A percentile compares a stretch with the other conserved stretches of the same genome.
These are phyloP conservation scores for Fusarium multiceps DNA, from an alignment of 2,329 filamentous ascomycete genomes.

Conservation along the genomic window DNA sequence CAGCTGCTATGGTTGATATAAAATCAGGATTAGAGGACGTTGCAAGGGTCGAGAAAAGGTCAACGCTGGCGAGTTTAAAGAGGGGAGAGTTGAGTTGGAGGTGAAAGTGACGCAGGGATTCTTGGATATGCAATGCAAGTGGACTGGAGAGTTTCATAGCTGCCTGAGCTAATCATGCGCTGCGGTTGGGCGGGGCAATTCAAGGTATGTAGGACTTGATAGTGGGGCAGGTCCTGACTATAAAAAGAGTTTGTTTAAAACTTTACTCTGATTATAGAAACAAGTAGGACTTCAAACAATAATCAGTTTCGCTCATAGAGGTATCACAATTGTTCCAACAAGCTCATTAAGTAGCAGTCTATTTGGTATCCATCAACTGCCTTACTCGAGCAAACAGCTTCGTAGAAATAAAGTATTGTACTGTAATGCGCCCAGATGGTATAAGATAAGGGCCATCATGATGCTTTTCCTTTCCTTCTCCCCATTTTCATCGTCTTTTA, in stretches of 20 bases:
- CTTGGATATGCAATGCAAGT: constrained; percentile 15
- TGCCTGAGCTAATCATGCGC: constrained; percentile 43
- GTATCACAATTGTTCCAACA: not conserved
- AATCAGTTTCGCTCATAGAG: not conserved
- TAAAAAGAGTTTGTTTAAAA: constrained; percentile 8
- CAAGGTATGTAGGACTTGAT: constrained; percentile 28
- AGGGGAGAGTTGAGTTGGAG: constrained; percentile 22
- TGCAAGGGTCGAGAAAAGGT: constrained; percentile 6
- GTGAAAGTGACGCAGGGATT: constrained; percentile 43
- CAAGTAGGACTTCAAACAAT: not conserved
- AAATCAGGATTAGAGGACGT: not conserved
- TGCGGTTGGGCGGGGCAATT: constrained; percentile 13
- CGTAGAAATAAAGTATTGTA: constrained; percentile 7
- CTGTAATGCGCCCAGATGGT: not conserved
- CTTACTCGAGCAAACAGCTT: not conserved
- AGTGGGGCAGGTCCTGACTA: not conserved
- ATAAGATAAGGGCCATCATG: not conserved
- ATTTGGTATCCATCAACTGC: constrained; percentile 31
- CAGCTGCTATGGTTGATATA: constrained; percentile 25
- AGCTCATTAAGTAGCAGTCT: constrained; percentile 13
- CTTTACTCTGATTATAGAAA: not conserved
- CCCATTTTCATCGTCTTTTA: constrained; percentile 8
- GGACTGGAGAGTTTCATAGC: constrained; percentile 41
- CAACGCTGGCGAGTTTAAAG: constrained; percentile 22
- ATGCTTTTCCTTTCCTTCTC: constrained; percentile 6